Percentiles rank a stretch among this genome's conserved stretches.
Conservation (phyloP, 2,329 filamentous ascomycete species). For the Fusarium pininemorale region DNA sequence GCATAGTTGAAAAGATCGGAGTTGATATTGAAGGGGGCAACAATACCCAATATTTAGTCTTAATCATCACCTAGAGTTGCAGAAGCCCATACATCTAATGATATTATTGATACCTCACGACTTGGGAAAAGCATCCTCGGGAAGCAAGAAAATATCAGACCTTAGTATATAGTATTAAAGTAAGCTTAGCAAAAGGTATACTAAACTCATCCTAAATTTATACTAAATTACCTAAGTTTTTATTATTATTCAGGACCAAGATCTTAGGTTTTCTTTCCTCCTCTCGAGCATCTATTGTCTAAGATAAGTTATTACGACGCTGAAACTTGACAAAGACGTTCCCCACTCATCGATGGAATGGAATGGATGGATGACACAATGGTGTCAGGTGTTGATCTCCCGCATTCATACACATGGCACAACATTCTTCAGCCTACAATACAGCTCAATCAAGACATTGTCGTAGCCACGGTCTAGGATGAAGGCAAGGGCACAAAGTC, state of each 20-base stretch:
- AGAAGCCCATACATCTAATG: neutral
- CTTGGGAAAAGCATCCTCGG: neutral
- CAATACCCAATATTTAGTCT: slow-evolving; percentile 14
- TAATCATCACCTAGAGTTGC: neutral
- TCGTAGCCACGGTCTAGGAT: neutral
- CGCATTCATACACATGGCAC: neutral
- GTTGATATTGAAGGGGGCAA: neutral
- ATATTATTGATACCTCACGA: neutral
- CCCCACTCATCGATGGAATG: neutral
- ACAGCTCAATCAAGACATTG: neutral
- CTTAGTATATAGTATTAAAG: no score
- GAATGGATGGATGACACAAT: neutral
- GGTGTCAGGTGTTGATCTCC: neutral
- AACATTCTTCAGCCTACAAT: slow-evolving; percentile 2
- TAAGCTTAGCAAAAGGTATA: no score
- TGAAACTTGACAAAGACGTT: neutral
- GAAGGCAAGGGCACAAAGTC: neutral
- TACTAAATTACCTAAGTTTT: no score
- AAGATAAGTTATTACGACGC: neutral
- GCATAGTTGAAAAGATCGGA: neutral
- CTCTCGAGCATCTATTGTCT: neutral
- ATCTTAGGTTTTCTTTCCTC: no score
- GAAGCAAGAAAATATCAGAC: no score
- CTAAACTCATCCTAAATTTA: no score
- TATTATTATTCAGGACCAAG: no score